These are phyloP conservation scores for Psidium guajava DNA, from an alignment of 345 rosid genomes.

Conservation along the genomic window DNA sequence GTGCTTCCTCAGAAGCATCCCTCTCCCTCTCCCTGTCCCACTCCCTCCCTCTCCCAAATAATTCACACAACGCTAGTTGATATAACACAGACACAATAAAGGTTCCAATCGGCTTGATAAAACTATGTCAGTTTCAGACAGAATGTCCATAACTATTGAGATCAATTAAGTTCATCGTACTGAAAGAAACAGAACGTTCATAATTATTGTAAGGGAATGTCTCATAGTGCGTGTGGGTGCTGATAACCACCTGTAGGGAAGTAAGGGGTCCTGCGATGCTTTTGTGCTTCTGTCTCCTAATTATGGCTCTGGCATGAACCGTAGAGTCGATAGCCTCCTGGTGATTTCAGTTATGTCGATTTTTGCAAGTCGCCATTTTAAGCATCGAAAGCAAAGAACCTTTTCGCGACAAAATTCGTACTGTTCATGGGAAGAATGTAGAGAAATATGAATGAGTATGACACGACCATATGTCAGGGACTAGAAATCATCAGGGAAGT, in stretches of 20 bases:
- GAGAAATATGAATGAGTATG: not conserved
- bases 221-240: not conserved
- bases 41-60: not conserved
- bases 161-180: not conserved
- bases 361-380: not conserved
- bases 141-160: not conserved
- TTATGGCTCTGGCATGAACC: not conserved
- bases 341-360: not conserved
- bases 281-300: not conserved
- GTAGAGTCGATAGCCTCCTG: not conserved
- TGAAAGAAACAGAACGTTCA: not conserved
- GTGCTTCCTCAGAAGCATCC: no score
- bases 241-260: not conserved
- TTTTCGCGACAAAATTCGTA: not conserved
- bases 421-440: not conserved
- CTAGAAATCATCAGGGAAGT: not conserved
- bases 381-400: not conserved
- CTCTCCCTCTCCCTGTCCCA: no score
- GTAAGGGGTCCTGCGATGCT: not conserved
- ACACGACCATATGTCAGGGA: not conserved
- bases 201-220: not conserved
- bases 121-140: not conserved
- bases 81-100: not conserved
- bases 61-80: not conserved
- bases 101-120: not conserved